Evolutionary conservation across 352 stramenopile species (phyloP).

Genomic region (Globisporangium rhizosaccharum): DNA sequence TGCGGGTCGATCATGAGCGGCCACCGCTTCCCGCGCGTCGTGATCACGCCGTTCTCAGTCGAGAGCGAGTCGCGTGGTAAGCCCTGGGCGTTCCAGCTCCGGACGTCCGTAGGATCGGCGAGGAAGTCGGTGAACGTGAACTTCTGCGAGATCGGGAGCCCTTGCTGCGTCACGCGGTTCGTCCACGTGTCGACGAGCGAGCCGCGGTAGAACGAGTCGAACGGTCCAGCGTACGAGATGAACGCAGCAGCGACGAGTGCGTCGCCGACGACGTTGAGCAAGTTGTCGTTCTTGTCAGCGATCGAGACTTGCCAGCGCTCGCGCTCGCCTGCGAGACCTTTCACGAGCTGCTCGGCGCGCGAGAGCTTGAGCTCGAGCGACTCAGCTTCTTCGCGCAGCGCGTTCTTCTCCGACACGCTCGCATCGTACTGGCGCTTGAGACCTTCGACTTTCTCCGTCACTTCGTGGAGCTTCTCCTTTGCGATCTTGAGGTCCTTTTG

Average conservation of each 20-base stretch:
- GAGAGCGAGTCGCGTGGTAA: constrained; percentile 90
- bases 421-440: constrained; percentile 91
- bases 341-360: constrained; percentile 92
- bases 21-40: constrained; percentile 91
- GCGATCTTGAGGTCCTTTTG: constrained; percentile 86
- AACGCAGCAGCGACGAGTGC: constrained; percentile 92
- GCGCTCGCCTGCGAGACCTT: constrained; percentile 91
- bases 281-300: constrained; percentile 80
- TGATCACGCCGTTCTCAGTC: constrained; percentile 96
- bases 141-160: constrained; percentile 75
- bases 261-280: constrained; percentile 90
- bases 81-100: constrained; percentile 93
- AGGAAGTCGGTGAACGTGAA: constrained; percentile 93
- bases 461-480: constrained; percentile 86
- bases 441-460: constrained; percentile 89
- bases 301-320: constrained; percentile 92
- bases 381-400: constrained; percentile 89
- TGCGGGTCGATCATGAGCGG: constrained; percentile 97
- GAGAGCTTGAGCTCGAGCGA: constrained; percentile 90
- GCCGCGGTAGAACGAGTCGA: constrained; percentile 89
- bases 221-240: constrained; percentile 94
- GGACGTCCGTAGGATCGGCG: constrained; percentile 90
- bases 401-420: constrained; percentile 92
- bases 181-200: constrained; percentile 88
- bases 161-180: constrained; percentile 76